Percentiles rank a stretch among this genome's conserved stretches.
phyloP scores from a whole-genome alignment of 345 rosid genomes.

The Rhodomyrtus tomentosa region DNA sequence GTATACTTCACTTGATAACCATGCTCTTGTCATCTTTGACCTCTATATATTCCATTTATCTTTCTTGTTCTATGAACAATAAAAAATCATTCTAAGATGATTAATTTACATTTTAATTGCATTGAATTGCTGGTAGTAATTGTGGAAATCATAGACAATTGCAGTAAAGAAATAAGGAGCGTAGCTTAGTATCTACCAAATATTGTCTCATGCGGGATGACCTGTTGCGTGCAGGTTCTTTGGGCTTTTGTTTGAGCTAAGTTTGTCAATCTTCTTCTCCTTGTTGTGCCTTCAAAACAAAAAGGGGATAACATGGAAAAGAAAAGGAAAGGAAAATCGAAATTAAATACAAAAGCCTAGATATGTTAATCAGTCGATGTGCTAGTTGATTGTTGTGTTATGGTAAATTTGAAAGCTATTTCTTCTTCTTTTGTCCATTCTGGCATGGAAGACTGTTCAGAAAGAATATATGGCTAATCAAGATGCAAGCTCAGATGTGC shows the following conservation, averaged over 20 bases:
- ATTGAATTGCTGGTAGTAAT: background rate
- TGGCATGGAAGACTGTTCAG: background rate
- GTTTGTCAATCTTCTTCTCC: background rate
- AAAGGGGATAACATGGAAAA: background rate
- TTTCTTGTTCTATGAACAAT: background rate
- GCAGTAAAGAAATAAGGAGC: background rate
- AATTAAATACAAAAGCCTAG: background rate
- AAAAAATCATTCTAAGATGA: background rate
- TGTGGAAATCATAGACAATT: background rate
- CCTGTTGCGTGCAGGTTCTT: background rate
- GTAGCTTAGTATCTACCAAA: background rate
- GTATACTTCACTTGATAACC: background rate
- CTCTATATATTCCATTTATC: background rate
- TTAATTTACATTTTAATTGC: background rate
- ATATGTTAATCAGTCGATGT: background rate
- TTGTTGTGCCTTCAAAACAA: background rate
- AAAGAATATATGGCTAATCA: background rate
- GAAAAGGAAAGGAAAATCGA: background rate
- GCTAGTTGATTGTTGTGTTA: conserved; percentile 4
- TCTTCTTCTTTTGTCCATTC: background rate
- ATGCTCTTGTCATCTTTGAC: background rate
- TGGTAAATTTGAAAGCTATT: background rate
- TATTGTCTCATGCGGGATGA: background rate
- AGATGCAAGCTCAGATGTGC: background rate
- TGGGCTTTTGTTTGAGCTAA: background rate